Evolutionary conservation across 129 eudicot species (phyloP), one percentile per base, ranked within the genome.

Genomic region (Deinandra increscens): DNA sequence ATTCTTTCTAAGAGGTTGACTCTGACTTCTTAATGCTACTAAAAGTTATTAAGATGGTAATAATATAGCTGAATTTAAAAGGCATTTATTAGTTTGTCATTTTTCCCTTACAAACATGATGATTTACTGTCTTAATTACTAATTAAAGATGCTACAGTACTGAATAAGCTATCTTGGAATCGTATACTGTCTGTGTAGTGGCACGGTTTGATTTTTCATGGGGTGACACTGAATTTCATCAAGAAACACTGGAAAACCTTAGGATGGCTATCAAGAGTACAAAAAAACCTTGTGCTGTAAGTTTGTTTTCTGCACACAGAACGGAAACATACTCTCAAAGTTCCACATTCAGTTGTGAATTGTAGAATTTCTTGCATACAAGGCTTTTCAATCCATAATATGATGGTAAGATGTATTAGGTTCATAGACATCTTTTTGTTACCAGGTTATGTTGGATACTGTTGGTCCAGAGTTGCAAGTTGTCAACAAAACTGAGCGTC

Each of bases 201-300:
- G 97, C 97, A 51, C 80, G 95, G 42, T 87, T 90, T 79, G 97
- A 90, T 79, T 90, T 90, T 71, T 84, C 97, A 33, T 90, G 85
- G 89, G 97, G 91, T 42, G 87, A 87, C 43, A 42, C 83, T 66
- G 84, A 83, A 61, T 90, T 76, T 75, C 95, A 90, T 66, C 97
- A 90, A 69, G 89, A 87, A 79, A 84, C 97, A 9, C 37, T 87
- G 69, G 89, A 90, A 38, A 90, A 87, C 68, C 81, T 90, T 56
- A 75, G 73, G 76, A 34, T 62, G 56, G 95, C 97, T 72, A 79
- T 87, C 81, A 90, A 85, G 85, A 85, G 80, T 23, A 73, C 97
- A 1, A 81, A 81, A 69, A 90, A 90, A 49, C 87, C 85, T 12
- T 87, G 95, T 77, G 91, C 91, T 19, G 97, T 90, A 84, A 82